These are phyloP conservation scores for Nakazawaea holstii DNA, from an alignment of 805 yeast species.

Conservation along the genomic window DNA sequence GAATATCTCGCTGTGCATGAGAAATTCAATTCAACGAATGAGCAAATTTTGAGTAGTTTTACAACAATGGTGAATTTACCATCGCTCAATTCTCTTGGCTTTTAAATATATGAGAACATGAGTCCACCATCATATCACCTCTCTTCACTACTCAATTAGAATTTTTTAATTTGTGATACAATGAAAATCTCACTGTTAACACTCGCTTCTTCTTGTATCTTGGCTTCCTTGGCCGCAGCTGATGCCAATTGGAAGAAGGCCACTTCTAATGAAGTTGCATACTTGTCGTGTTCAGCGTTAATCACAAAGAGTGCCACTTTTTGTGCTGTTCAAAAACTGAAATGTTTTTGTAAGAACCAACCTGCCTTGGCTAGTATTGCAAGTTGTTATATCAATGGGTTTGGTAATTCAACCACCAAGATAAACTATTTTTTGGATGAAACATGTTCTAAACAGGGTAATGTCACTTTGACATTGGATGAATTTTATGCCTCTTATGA, in stretches of 20 bases:
- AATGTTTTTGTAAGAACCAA: conserved; percentile 21
- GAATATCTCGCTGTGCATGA: neutral
- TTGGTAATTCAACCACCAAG: conserved; percentile 11
- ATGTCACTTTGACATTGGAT: conserved; percentile 25
- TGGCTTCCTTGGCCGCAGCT: neutral
- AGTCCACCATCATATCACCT: too few species aligned
- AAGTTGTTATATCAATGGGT: conserved; percentile 16
- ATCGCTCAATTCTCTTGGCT: neutral
- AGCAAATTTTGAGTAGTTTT: neutral
- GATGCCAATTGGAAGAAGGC: neutral
- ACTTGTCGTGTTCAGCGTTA: neutral
- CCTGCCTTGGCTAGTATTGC: conserved; percentile 25
- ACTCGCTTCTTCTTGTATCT: neutral
- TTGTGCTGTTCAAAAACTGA: neutral
- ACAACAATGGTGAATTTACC: neutral
- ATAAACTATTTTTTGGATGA: conserved; percentile 19
- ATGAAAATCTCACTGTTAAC: neutral
- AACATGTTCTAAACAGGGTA: conserved; percentile 16
- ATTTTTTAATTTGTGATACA: neutral
- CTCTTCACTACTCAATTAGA: too few species aligned
- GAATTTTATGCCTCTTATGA: conserved; percentile 29
- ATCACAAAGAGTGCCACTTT: conserved; percentile 1
- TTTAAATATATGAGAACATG: too few species aligned
- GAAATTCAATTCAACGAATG: neutral
- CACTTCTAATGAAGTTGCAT: conserved; percentile 3